These are phyloP conservation scores for Avena eriantha DNA, from an alignment of 176 grass and related monocot species.

Conservation along the genomic window DNA sequence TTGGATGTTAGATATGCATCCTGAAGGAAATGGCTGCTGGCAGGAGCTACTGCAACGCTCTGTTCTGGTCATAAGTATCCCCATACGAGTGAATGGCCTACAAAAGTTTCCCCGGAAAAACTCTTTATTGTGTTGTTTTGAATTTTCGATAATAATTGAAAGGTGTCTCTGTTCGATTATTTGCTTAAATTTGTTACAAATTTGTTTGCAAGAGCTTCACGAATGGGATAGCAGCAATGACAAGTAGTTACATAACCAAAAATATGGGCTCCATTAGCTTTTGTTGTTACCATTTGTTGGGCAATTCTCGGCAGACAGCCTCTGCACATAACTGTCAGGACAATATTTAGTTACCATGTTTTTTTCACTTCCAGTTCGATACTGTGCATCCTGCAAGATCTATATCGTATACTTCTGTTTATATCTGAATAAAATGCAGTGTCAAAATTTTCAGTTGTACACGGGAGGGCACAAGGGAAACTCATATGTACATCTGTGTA, in stretches of 20 bases:
- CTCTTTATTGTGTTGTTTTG: not conserved
- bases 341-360: too few relatives aligned
- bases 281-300: not conserved
- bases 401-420: not conserved
- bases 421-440: slow-evolving; percentile 20
- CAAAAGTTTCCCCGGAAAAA: not conserved
- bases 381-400: too few relatives aligned
- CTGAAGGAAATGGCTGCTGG: not conserved
- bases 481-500: not conserved
- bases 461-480: not conserved
- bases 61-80: not conserved
- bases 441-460: slow-evolving; percentile 29
- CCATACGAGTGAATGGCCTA: not conserved
- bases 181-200: not conserved
- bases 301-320: not conserved
- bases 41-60: not conserved
- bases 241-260: not conserved
- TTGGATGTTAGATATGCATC: not conserved
- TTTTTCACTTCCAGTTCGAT: not conserved
- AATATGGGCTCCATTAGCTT: not conserved
- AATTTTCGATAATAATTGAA: not conserved
- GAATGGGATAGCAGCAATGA: not conserved
- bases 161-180: not conserved
- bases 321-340: not conserved
- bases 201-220: not conserved